phyloP scores from a whole-genome alignment of 768 basidiomycete species.

The Boletus patriciae region DNA sequence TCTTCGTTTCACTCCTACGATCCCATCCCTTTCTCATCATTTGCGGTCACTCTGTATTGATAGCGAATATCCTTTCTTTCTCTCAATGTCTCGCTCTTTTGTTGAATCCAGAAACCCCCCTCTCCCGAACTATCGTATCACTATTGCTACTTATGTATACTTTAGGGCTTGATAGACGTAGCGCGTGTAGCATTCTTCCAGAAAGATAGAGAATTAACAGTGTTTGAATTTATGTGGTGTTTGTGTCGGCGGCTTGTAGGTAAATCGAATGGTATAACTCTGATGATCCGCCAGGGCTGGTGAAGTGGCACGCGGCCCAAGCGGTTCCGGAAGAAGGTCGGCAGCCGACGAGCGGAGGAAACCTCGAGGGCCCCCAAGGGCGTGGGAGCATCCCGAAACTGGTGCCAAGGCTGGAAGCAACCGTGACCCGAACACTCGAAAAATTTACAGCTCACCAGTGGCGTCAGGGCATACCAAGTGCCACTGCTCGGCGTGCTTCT shows the following conservation, averaged over 20 bases:
- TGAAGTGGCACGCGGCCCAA: not conserved
- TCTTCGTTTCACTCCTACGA: too few relatives aligned
- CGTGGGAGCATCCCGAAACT: too few relatives aligned
- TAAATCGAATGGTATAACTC: too few relatives aligned
- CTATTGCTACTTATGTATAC: slow-evolving; percentile 23
- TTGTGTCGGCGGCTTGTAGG: too few relatives aligned
- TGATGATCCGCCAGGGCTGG: slow-evolving; percentile 5
- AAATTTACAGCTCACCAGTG: too few relatives aligned
- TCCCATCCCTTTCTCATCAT: not conserved
- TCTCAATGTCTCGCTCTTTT: slow-evolving; percentile 1
- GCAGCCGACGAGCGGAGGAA: not conserved
- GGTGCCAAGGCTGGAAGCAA: too few relatives aligned
- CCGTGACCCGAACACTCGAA: too few relatives aligned
- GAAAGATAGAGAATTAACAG: too few relatives aligned
- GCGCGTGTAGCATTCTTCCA: too few relatives aligned
- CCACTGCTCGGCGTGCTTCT: too few relatives aligned
- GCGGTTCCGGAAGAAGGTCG: not conserved
- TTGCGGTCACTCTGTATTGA: slow-evolving; percentile 20
- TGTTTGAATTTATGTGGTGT: too few relatives aligned
- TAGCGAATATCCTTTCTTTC: slow-evolving; percentile 16
- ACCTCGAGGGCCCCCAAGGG: not conserved
- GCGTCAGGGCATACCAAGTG: too few relatives aligned
- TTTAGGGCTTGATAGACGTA: slow-evolving; percentile 24
- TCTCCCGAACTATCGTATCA: slow-evolving; percentile 12
- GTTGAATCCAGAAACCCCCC: slow-evolving; percentile 15